Evolutionary conservation across 164 flowering plant species (phyloP).

Genomic region (Houttuynia cordata): DNA sequence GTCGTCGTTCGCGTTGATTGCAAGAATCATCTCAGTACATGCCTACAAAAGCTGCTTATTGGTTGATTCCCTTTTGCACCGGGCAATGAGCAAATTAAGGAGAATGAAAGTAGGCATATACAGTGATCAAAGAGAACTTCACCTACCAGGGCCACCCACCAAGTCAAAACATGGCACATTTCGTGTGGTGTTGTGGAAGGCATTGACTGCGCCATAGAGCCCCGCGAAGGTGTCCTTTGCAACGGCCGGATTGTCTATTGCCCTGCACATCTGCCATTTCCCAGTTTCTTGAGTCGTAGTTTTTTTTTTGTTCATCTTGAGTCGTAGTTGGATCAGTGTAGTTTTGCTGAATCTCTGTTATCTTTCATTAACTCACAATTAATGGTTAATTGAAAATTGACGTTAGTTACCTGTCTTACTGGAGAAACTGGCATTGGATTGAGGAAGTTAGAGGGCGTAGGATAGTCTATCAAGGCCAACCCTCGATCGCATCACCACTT

Average conservation of each 20-base stretch:
- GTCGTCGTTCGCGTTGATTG: slow-evolving; percentile 33
- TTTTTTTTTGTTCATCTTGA: no score
- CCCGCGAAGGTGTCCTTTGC: slow-evolving; percentile 58
- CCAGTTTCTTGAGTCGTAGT: not conserved
- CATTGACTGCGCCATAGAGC: slow-evolving; percentile 55
- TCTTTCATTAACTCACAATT: no score
- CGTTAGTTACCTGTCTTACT: slow-evolving; percentile 46
- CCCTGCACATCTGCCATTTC: slow-evolving; percentile 67
- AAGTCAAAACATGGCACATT: slow-evolving; percentile 46
- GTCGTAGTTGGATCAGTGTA: not conserved
- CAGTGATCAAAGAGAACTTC: not conserved
- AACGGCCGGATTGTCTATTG: slow-evolving; percentile 45
- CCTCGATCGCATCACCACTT: slow-evolving; percentile 14
- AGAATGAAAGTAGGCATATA: not conserved
- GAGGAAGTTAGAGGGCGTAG: slow-evolving; percentile 72
- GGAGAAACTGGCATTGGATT: slow-evolving; percentile 76
- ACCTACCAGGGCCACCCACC: slow-evolving; percentile 82
- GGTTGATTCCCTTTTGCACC: not conserved
- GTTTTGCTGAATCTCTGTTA: not conserved
- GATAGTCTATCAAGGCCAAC: slow-evolving; percentile 92
- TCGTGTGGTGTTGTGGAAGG: slow-evolving; percentile 67
- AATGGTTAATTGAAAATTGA: no score
- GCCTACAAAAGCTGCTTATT: slow-evolving; percentile 31
- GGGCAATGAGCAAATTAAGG: not conserved
- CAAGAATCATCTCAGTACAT: slow-evolving; percentile 81